A percentile compares a stretch with the other conserved stretches of the same genome.
Conservation (phyloP, 2,329 filamentous ascomycete genomes). For the Aureobasidium sp. region DNA sequence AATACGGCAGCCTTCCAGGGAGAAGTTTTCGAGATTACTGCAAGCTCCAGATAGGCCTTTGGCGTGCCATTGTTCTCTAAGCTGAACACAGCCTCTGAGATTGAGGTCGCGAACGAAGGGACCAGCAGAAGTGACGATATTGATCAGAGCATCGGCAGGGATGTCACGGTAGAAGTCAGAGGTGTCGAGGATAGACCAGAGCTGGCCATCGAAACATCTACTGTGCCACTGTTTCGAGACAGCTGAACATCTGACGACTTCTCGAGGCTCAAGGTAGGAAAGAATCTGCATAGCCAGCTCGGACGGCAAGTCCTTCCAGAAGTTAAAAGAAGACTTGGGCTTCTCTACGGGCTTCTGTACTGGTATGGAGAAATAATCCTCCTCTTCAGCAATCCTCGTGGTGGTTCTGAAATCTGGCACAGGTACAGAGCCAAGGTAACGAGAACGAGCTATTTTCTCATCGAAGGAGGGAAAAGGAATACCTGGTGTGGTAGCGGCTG, state of each 20-base stretch:
- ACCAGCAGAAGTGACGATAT: conserved; percentile 76
- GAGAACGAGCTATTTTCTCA: conserved; percentile 47
- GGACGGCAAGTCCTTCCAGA: conserved; percentile 74
- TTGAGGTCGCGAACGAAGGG: conserved; percentile 90
- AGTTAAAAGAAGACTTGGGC: conserved; percentile 47
- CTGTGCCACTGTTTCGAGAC: conserved; percentile 73
- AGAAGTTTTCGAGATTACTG: conserved; percentile 78
- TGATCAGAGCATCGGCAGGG: conserved; percentile 71
- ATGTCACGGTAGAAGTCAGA: conserved; percentile 84
- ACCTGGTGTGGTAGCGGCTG: conserved; percentile 40
- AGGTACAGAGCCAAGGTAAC: conserved; percentile 45
- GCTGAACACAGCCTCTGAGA: conserved; percentile 80
- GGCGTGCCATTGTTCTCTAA: conserved; percentile 71
- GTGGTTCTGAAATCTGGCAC: conserved; percentile 58
- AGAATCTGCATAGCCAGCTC: conserved; percentile 78
- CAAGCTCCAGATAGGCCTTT: conserved; percentile 77
- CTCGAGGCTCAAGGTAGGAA: conserved; percentile 66
- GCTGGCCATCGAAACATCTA: conserved; percentile 87
- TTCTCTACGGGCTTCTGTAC: conserved; percentile 22
- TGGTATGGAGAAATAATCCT: conserved; percentile 25
- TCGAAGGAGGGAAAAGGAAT: conserved; percentile 43
- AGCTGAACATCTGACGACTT: conserved; percentile 70
- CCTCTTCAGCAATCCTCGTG: conserved; percentile 28
- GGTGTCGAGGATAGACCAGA: conserved; percentile 76
- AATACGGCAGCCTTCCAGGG: conserved; percentile 82